phyloP scores from a whole-genome alignment of 2,329 filamentous ascomycete species.

The Fusarium dlaminii region DNA sequence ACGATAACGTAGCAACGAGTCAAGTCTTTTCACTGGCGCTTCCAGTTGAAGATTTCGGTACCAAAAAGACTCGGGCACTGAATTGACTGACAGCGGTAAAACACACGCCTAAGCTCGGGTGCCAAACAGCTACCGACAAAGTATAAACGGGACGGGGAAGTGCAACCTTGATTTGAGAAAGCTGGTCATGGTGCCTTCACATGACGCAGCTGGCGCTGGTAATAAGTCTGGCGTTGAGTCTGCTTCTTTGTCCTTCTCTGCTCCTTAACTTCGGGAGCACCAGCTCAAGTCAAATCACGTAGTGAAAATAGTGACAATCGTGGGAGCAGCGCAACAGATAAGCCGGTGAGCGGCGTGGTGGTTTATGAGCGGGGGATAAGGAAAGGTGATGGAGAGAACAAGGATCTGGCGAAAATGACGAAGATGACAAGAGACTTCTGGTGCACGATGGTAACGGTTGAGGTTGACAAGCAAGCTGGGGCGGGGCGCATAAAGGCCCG shows the following conservation, averaged over 20 bases:
- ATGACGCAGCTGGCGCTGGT: conserved; percentile 48
- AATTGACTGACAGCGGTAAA: conserved; percentile 8
- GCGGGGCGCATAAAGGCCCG: neutral
- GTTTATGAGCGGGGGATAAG: conserved; percentile 31
- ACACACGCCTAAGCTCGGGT: neutral
- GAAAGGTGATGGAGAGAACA: conserved; percentile 27
- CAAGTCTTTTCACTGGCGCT: conserved; percentile 9
- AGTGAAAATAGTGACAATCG: conserved; percentile 15
- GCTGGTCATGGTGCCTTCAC: conserved; percentile 50
- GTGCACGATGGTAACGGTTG: conserved; percentile 19
- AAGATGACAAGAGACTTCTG: conserved; percentile 35
- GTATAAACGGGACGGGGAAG: conserved; percentile 21
- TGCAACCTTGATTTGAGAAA: conserved; percentile 57
- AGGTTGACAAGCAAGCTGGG: conserved; percentile 6
- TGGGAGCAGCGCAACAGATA: conserved; percentile 8
- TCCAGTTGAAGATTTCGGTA: neutral
- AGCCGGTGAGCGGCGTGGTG: conserved; percentile 29
- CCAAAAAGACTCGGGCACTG: neutral
- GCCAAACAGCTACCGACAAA: conserved; percentile 6
- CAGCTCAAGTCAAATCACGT: neutral
- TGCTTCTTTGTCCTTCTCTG: neutral
- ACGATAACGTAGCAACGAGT: conserved; percentile 31
- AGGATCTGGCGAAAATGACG: conserved; percentile 39
- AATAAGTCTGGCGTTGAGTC: conserved; percentile 6
- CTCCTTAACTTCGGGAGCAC: conserved; percentile 18